phyloP scores from a whole-genome alignment of 306 rosid genomes.

The Dalbergia cochinchinensis region DNA sequence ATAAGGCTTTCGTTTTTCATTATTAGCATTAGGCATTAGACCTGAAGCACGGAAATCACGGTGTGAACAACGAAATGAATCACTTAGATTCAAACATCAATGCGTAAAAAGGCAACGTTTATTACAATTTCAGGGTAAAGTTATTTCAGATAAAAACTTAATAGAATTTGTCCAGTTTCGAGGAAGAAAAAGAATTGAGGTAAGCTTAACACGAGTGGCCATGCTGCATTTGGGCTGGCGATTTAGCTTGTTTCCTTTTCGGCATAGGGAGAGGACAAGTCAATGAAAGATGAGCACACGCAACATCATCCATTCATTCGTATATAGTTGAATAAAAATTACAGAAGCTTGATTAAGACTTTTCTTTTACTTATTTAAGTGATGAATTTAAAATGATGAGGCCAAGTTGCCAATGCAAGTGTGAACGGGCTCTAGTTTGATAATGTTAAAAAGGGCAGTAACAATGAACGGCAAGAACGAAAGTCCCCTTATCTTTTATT shows the following conservation, averaged over 20 bases:
- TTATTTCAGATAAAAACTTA: neutral
- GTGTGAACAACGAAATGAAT: constrained; percentile 6
- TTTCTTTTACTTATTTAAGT: neutral
- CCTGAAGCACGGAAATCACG: neutral
- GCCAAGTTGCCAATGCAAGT: constrained; percentile 31
- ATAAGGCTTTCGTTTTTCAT: too few relatives aligned
- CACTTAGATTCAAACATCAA: neutral
- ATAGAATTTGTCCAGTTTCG: neutral
- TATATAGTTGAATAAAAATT: neutral
- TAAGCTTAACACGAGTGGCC: neutral
- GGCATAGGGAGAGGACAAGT: neutral
- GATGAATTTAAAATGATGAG: neutral
- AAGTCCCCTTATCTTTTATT: too few relatives aligned
- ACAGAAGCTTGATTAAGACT: neutral
- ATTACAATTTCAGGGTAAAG: neutral
- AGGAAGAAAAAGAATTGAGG: neutral
- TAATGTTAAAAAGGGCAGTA: neutral
- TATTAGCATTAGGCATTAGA: neutral
- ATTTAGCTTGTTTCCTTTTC: neutral
- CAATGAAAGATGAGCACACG: neutral
- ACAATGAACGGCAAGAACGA: too few relatives aligned
- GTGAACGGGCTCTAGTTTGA: neutral
- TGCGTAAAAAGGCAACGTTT: too few relatives aligned
- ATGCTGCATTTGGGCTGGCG: neutral
- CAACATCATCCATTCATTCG: neutral